Evolutionary conservation across 169 alveolate species (phyloP).

Genomic region (Eimeria mitis): DNA sequence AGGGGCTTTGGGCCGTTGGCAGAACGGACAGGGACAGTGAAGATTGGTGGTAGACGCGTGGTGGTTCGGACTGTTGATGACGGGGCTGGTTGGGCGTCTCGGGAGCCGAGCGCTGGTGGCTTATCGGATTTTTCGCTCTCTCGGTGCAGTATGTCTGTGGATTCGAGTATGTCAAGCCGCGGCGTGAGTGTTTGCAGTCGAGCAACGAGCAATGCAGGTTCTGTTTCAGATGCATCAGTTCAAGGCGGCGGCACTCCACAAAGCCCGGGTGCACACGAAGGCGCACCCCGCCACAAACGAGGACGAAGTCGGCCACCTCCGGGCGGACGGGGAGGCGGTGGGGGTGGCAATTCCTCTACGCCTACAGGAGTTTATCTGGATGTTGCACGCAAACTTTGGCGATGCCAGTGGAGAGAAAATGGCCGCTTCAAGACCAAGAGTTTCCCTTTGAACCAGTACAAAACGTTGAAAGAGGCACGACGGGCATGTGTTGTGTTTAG

Average conservation of each 20-base stretch:
- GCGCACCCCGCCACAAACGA: conserved; percentile 68
- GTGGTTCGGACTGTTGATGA: conserved; percentile 53
- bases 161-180: conserved; percentile 53
- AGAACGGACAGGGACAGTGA: conserved; percentile 46
- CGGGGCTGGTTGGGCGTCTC: conserved; percentile 71
- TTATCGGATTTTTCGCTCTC: conserved; percentile 56
- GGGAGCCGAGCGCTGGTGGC: conserved; percentile 64
- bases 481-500: conserved; percentile 91
- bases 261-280: conserved; percentile 54
- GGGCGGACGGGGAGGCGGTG: conserved; percentile 45
- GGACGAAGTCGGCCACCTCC: conserved; percentile 66
- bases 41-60: conserved; percentile 63
- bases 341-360: conserved; percentile 82
- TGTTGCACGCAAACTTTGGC: conserved; percentile 92
- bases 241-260: conserved; percentile 70
- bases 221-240: conserved; percentile 45
- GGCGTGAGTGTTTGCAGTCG: conserved; percentile 73
- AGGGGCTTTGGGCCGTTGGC: conserved; percentile 12
- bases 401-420: conserved; percentile 95
- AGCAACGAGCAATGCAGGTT: conserved; percentile 75
- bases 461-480: conserved; percentile 92
- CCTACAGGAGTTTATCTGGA: conserved; percentile 94
- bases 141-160: conserved; percentile 72
- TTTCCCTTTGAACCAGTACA: conserved; percentile 89
- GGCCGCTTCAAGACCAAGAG: conserved; percentile 94